phyloP scores from a whole-genome alignment of 345 rosid genomes.

The Aegle marmelos region DNA sequence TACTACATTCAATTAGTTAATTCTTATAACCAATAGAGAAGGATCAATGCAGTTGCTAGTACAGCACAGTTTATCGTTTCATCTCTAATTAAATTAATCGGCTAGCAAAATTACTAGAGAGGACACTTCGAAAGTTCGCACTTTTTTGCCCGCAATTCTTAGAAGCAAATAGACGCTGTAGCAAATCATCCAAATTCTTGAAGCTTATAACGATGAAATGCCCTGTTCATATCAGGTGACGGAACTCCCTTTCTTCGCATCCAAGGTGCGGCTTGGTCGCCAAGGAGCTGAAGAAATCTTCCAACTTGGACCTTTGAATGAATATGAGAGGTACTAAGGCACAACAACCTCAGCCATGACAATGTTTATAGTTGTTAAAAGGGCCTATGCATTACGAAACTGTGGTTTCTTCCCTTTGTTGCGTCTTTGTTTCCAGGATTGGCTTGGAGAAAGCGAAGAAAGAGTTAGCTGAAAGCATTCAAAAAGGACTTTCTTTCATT shows the following conservation, averaged over 20 bases:
- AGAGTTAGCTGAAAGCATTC: conserved; percentile 69
- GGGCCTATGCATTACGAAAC: background rate
- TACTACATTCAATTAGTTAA: no score
- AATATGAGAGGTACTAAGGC: conserved; percentile 55
- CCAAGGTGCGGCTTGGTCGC: conserved; percentile 75
- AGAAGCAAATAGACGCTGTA: no score
- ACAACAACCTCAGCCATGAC: background rate
- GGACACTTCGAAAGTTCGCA: no score
- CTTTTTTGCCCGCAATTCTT: no score
- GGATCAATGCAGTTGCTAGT: no score
- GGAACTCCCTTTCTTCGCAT: conserved; percentile 76
- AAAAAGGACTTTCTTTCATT: conserved; percentile 65
- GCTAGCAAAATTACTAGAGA: no score
- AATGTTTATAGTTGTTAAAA: background rate
- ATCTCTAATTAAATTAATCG: no score
- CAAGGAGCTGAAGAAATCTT: conserved; percentile 63
- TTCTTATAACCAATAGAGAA: no score
- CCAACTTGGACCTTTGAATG: conserved; percentile 68
- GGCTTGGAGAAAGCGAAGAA: conserved; percentile 76
- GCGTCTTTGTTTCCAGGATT: conserved; percentile 29
- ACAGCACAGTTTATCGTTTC: no score
- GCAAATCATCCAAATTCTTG: no score
- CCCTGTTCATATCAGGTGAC: conserved; percentile 47
- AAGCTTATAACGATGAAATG: background rate
- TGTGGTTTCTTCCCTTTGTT: background rate